phyloP scores from a whole-genome alignment of 108 stramenopile genomes.

The Cyclostephanos invisitatus region DNA sequence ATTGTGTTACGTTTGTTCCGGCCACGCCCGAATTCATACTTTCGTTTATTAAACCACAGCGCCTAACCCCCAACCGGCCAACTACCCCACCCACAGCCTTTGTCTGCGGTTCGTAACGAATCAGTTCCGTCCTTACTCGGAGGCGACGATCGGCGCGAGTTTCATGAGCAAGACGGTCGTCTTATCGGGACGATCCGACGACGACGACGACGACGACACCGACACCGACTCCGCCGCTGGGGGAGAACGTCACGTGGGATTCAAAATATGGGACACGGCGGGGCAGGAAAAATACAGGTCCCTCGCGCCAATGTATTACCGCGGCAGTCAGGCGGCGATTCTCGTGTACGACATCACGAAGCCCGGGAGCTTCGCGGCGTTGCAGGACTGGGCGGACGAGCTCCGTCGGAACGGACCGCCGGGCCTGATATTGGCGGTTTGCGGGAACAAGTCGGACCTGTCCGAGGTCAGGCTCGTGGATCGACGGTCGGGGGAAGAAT shows the following conservation, averaged over 20 bases:
- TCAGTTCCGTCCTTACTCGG: conserved; percentile 55
- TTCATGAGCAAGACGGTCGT: conserved; percentile 52
- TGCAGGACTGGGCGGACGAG: conserved; percentile 46
- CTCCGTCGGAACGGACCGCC: conserved; percentile 37
- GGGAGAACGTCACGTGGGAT: conserved; percentile 33
- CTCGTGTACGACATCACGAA: conserved; percentile 61
- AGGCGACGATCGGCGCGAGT: conserved; percentile 67
- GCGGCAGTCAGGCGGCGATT: conserved; percentile 52
- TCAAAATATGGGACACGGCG: conserved; percentile 91
- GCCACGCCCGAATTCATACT: not conserved
- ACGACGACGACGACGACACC: not conserved
- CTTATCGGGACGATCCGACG: conserved; percentile 4
- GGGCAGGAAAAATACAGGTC: conserved; percentile 90
- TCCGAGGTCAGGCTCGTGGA: conserved; percentile 34
- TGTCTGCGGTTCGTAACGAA: conserved; percentile 58
- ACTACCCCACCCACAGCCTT: conserved; percentile 16
- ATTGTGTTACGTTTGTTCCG: not conserved
- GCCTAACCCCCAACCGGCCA: not conserved
- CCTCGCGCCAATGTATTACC: conserved; percentile 84
- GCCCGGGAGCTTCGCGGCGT: conserved; percentile 33
- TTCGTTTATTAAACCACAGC: not conserved
- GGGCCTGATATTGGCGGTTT: conserved; percentile 47
- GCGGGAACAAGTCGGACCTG: conserved; percentile 58
- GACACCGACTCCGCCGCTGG: no score
- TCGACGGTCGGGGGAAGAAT: conserved; percentile 38